Conservation (phyloP, 352 stramenopile species). For the Globisporangium spiculum region DNA sequence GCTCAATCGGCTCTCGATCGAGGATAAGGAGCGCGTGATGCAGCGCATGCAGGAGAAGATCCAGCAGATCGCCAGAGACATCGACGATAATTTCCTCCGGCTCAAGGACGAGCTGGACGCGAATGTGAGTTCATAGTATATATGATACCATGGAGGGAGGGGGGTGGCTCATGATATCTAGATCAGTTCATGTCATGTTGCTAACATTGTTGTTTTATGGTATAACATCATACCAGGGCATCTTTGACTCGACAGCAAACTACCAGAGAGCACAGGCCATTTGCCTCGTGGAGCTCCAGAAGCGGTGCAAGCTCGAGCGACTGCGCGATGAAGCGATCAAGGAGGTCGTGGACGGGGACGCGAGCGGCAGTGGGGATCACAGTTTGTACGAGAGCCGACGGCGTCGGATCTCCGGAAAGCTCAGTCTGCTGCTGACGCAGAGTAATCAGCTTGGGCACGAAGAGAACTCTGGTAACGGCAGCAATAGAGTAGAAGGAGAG, state of each 20-base stretch:
- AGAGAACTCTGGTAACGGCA: neutral
- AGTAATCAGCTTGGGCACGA: constrained; percentile 18
- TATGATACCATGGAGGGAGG: too few species aligned
- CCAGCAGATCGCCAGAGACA: constrained; percentile 46
- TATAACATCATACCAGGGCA: constrained; percentile 22
- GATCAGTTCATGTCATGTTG: neutral
- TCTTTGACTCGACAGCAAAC: constrained; percentile 66
- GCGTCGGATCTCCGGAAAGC: constrained; percentile 11
- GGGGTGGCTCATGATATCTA: too few species aligned
- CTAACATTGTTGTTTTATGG: neutral
- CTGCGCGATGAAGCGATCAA: constrained; percentile 60
- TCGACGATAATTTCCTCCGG: constrained; percentile 53
- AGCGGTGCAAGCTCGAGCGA: constrained; percentile 53
- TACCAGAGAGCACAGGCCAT: constrained; percentile 58
- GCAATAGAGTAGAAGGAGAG: neutral
- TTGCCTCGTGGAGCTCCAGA: constrained; percentile 70
- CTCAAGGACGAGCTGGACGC: constrained; percentile 53
- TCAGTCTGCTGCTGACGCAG: constrained; percentile 14
- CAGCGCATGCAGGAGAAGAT: constrained; percentile 68
- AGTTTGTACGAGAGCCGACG: neutral
- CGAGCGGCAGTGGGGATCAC: neutral
- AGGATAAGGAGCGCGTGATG: constrained; percentile 78
- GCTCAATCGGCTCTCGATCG: constrained; percentile 51
- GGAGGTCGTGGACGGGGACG: constrained; percentile 37
- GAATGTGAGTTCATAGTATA: constrained; percentile 19